phyloP scores from a whole-genome alignment of 768 basidiomycete species.

The Cyclocybe cylindracea region DNA sequence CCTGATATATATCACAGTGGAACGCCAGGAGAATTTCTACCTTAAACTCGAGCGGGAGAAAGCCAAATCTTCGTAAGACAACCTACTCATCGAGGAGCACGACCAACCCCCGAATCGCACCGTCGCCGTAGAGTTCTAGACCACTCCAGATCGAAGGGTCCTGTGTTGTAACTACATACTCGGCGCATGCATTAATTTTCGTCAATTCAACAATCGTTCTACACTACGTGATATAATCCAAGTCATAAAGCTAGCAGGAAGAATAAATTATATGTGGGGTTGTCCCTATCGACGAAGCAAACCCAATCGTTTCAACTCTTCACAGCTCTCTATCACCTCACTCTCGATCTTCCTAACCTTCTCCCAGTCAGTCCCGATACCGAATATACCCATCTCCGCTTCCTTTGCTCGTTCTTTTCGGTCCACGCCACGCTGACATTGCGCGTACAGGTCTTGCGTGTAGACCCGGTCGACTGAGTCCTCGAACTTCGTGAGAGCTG shows the following conservation, averaged over 20 bases:
- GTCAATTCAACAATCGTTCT: slow-evolving; percentile 14
- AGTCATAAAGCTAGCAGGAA: slow-evolving; percentile 15
- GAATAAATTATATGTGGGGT: slow-evolving; percentile 23
- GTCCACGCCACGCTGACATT: slow-evolving; percentile 74
- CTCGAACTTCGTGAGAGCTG: slow-evolving; percentile 67
- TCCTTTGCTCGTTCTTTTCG: slow-evolving; percentile 71
- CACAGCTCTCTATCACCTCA: slow-evolving; percentile 76
- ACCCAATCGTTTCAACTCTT: slow-evolving; percentile 68
- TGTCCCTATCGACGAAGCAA: slow-evolving; percentile 33
- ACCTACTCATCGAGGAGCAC: slow-evolving; percentile 2
- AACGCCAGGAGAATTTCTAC: slow-evolving; percentile 84
- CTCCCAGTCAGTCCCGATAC: slow-evolving; percentile 90
- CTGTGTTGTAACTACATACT: background rate
- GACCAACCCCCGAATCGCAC: slow-evolving; percentile 5
- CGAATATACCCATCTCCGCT: slow-evolving; percentile 83
- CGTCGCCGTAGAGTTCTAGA: slow-evolving; percentile 20
- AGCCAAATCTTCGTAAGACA: slow-evolving; percentile 28
- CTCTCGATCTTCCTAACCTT: slow-evolving; percentile 74
- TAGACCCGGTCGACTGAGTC: slow-evolving; percentile 73
- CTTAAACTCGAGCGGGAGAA: slow-evolving; percentile 76
- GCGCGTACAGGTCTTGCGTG: slow-evolving; percentile 64
- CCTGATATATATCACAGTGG: slow-evolving; percentile 49
- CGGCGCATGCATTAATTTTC: slow-evolving; percentile 14
- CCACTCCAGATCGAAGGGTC: slow-evolving; percentile 13
- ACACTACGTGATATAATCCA: slow-evolving; percentile 24